Percentiles rank a stretch among this genome's conserved stretches.
Conservation (phyloP, 2,329 filamentous ascomycete species). For the Incumbomyces lentus region DNA sequence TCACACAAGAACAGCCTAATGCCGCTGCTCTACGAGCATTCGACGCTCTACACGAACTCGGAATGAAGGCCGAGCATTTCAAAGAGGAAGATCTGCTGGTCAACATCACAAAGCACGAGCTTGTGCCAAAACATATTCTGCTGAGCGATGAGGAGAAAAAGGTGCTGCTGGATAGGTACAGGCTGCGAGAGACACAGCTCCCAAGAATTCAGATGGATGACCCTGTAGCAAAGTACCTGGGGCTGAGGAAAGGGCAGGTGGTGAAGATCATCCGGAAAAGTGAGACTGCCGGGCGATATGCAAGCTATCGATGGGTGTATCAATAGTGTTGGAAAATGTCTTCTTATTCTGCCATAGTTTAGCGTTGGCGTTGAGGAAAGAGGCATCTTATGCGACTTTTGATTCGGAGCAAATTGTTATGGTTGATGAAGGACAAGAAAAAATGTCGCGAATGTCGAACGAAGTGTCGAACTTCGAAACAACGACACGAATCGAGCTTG, state of each 20-base stretch:
- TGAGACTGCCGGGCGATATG: constrained; percentile 92
- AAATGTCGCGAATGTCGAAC: too few relatives aligned
- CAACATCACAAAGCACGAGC: constrained; percentile 95
- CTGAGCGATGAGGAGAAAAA: constrained; percentile 84
- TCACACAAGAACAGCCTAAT: constrained; percentile 73
- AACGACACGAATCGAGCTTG: too few relatives aligned
- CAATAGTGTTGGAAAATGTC: not conserved
- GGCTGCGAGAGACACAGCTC: constrained; percentile 93
- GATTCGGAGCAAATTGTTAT: too few relatives aligned
- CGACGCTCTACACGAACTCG: constrained; percentile 34
- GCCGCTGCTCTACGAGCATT: constrained; percentile 81
- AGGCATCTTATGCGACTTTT: too few relatives aligned
- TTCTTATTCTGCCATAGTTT: not conserved
- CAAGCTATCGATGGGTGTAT: constrained; percentile 70
- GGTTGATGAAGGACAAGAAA: too few relatives aligned
- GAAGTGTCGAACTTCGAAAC: too few relatives aligned
- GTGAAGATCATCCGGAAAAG: constrained; percentile 96
- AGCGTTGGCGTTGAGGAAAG: constrained; percentile 5
- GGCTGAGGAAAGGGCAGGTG: constrained; percentile 80
- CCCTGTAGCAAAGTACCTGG: constrained; percentile 84
- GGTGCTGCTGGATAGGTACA: constrained; percentile 75
- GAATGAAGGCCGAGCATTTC: constrained; percentile 79
- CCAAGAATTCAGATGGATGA: constrained; percentile 85
- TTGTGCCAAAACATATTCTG: constrained; percentile 87
- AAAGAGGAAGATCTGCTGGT: constrained; percentile 90